These are phyloP conservation scores for Zymoseptoria ardabiliae DNA, from an alignment of 2,329 filamentous ascomycete species.

Conservation along the genomic window DNA sequence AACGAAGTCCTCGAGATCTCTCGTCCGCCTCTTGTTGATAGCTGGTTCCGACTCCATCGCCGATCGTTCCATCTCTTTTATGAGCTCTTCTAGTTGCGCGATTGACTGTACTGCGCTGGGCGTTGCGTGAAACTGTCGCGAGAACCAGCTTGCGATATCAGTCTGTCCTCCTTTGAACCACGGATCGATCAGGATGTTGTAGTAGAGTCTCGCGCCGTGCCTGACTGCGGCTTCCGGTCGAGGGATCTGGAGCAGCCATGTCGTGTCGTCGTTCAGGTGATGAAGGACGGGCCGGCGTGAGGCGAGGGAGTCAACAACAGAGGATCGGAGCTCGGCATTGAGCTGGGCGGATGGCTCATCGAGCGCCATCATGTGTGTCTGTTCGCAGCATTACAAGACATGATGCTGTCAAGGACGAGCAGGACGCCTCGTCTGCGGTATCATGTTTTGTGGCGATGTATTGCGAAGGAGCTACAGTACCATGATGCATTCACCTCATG, in stretches of 20 bases:
- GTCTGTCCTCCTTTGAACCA: slow-evolving; percentile 58
- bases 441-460: too few species aligned
- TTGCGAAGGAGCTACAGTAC: too few species aligned
- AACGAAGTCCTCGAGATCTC: not conserved
- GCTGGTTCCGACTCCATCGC: slow-evolving; percentile 23
- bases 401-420: not conserved
- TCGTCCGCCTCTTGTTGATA: slow-evolving; percentile 2
- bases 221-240: slow-evolving; percentile 40
- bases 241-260: slow-evolving; percentile 60
- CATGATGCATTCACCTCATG: too few species aligned
- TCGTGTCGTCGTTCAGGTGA: slow-evolving; percentile 61
- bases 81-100: slow-evolving; percentile 46
- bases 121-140: slow-evolving; percentile 55
- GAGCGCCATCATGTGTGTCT: slow-evolving; percentile 11
- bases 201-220: slow-evolving; percentile 45
- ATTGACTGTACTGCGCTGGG: slow-evolving; percentile 49
- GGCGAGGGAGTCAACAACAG: slow-evolving; percentile 34
- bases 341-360: slow-evolving; percentile 34
- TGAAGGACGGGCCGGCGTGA: slow-evolving; percentile 49
- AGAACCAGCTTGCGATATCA: slow-evolving; percentile 59
- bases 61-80: slow-evolving; percentile 44
- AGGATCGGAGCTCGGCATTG: slow-evolving; percentile 35
- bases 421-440: not conserved
- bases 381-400: slow-evolving; percentile 1
- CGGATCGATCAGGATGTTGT: slow-evolving; percentile 59